A percentile compares a stretch with the other conserved stretches of the same genome.
Evolutionary conservation across 2,329 filamentous ascomycete species (phyloP).

Genomic region (Pseudogymnoascus sp.): DNA sequence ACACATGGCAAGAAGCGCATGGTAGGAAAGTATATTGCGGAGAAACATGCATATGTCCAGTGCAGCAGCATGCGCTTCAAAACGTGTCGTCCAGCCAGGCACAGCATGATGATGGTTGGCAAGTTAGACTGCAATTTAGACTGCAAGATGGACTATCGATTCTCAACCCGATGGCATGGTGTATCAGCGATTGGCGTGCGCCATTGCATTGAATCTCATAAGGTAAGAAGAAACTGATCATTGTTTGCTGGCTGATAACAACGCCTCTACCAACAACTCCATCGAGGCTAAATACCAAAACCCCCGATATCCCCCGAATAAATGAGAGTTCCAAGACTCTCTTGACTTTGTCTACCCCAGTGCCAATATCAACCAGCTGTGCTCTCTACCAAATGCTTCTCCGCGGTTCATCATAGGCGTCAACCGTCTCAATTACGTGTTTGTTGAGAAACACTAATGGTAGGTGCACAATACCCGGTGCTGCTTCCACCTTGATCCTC

Average conservation of each 20-base stretch:
- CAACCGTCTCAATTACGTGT: not conserved
- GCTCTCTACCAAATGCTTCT: not conserved
- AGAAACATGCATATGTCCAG: not conserved
- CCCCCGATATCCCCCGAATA: not conserved
- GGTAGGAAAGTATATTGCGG: not conserved
- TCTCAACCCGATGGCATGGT: not conserved
- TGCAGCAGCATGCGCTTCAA: not conserved
- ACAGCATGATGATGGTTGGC: not conserved
- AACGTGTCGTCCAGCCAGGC: not conserved
- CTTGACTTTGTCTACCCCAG: not conserved
- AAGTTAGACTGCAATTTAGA: too few relatives aligned
- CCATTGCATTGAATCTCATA: not conserved
- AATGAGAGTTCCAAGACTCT: not conserved
- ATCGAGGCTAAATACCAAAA: not conserved
- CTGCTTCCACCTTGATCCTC: not conserved
- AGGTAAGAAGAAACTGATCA: constrained; percentile 1
- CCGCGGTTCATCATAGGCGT: not conserved
- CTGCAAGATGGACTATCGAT: not conserved
- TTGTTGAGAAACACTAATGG: not conserved
- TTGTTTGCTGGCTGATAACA: not conserved
- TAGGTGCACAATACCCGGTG: not conserved
- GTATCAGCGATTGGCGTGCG: not conserved
- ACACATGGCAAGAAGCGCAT: not conserved
- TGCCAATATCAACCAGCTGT: not conserved
- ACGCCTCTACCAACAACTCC: not conserved